A percentile compares a stretch with the other conserved stretches of the same genome.
Conservation (phyloP, 1,139 yeast species). For the Candida mesenterica region DNA sequence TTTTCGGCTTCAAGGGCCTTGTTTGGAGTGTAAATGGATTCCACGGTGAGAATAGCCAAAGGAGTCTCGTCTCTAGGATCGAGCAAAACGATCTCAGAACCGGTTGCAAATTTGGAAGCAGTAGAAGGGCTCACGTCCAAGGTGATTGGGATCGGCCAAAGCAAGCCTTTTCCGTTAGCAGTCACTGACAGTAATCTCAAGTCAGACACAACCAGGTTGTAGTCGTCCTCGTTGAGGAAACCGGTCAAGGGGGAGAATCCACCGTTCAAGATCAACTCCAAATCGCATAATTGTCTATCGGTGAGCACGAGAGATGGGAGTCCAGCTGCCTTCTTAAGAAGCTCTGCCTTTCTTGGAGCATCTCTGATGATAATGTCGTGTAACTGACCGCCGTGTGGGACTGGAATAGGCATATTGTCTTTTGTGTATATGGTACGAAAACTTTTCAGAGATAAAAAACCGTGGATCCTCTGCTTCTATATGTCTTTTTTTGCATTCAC, state of each 20-base stretch:
- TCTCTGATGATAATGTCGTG: constrained; percentile 87
- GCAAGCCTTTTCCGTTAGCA: constrained; percentile 53
- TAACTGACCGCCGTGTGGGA: constrained; percentile 88
- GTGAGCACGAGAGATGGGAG: constrained; percentile 61
- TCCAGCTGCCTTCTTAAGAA: constrained; percentile 51
- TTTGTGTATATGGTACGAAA: constrained; percentile 1
- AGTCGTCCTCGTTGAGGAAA: constrained; percentile 78
- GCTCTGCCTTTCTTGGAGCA: constrained; percentile 52
- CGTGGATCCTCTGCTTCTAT: neutral
- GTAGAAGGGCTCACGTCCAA: constrained; percentile 66
- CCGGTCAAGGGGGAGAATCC: constrained; percentile 94
- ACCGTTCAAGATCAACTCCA: constrained; percentile 88
- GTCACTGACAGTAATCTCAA: constrained; percentile 61
- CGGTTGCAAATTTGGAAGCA: constrained; percentile 48
- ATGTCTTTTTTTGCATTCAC: neutral
- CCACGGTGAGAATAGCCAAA: constrained; percentile 77
- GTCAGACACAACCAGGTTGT: constrained; percentile 72
- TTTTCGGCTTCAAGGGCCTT: constrained; percentile 75
- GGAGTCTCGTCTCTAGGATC: constrained; percentile 83
- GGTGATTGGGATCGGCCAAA: constrained; percentile 94
- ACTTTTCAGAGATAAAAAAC: neutral
- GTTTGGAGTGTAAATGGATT: constrained; percentile 79
- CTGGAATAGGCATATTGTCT: constrained; percentile 56
- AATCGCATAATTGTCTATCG: constrained; percentile 89
- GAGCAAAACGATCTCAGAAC: constrained; percentile 68